Evolutionary conservation across 2,329 filamentous ascomycete species (phyloP).

Genomic region (Mycosphaerella arachidis): DNA sequence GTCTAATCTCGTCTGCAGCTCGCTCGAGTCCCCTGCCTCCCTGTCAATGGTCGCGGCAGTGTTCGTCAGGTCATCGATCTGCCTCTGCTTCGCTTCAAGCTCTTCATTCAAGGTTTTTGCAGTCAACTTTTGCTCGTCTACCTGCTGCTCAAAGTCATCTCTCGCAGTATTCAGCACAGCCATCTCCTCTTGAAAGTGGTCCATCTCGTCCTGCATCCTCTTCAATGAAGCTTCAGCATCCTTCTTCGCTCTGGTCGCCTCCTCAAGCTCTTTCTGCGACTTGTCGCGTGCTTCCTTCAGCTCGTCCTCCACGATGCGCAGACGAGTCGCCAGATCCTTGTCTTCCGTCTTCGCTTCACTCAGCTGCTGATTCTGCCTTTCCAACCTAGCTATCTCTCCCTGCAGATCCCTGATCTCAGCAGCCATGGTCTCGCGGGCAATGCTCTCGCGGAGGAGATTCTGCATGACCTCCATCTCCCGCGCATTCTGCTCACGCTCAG

Average conservation of each 20-base stretch:
- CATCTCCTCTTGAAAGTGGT: conserved; percentile 2
- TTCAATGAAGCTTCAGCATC: neutral
- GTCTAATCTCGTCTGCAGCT: neutral
- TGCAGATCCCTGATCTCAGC: conserved; percentile 25
- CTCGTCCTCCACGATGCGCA: conserved; percentile 8
- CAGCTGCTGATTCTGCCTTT: conserved; percentile 19
- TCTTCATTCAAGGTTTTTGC: neutral
- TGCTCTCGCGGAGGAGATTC: conserved; percentile 26
- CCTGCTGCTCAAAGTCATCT: conserved; percentile 11
- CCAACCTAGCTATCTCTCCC: conserved; percentile 20
- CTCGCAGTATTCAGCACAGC: neutral
- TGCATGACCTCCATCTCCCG: conserved; percentile 29
- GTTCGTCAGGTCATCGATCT: neutral
- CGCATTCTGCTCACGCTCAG: conserved; percentile 20
- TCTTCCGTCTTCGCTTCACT: conserved; percentile 29
- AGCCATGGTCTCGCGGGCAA: conserved; percentile 22
- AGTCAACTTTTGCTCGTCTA: conserved; percentile 8
- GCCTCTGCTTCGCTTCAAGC: conserved; percentile 1
- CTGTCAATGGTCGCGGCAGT: neutral
- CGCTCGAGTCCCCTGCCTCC: neutral
- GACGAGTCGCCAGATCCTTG: conserved; percentile 12
- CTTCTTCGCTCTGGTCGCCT: neutral
- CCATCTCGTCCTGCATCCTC: conserved; percentile 3
- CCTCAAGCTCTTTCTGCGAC: conserved; percentile 13
- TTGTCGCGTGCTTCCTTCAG: conserved; percentile 14